Evolutionary conservation across 1,284 basidiomycete species (phyloP).

Genomic region (Boletellus deceptivus): DNA sequence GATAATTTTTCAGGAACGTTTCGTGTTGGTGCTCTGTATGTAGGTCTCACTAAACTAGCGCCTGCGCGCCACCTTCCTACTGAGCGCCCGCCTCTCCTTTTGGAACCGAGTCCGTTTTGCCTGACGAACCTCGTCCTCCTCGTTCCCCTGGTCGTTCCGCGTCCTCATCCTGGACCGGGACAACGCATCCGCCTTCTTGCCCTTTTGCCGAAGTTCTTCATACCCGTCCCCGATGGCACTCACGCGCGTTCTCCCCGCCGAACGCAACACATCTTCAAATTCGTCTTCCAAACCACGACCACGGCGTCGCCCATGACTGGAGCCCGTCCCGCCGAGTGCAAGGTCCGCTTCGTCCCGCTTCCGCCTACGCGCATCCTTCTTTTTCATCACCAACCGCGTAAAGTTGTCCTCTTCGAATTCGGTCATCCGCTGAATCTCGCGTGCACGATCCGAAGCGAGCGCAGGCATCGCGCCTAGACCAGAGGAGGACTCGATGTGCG

Average conservation of each 20-base stretch:
- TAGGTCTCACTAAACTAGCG: constrained; percentile 11
- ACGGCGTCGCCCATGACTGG: constrained; percentile 51
- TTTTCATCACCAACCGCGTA: constrained; percentile 88
- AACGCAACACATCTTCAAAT: constrained; percentile 75
- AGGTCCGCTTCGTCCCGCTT: constrained; percentile 87
- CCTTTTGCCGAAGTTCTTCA: constrained; percentile 67
- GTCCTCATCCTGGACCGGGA: constrained; percentile 43
- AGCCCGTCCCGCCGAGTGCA: constrained; percentile 71
- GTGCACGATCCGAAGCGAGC: constrained; percentile 64
- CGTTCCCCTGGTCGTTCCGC: constrained; percentile 41
- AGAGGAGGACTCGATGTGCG: constrained; percentile 34
- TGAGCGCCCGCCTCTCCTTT: constrained; percentile 60
- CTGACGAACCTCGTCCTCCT: constrained; percentile 42
- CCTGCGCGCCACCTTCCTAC: constrained; percentile 36
- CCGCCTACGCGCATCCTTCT: constrained; percentile 82
- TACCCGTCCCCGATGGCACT: constrained; percentile 62
- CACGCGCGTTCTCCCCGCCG: constrained; percentile 47
- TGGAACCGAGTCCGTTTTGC: constrained; percentile 78
- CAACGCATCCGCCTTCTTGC: constrained; percentile 64
- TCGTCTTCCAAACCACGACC: constrained; percentile 83
- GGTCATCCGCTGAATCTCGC: constrained; percentile 78
- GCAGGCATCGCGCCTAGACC: constrained; percentile 70
- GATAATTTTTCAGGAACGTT: too few species aligned
- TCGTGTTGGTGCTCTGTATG: too few species aligned
- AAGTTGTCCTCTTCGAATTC: constrained; percentile 98